A percentile compares a stretch with the other conserved stretches of the same genome.
These are phyloP conservation scores for Pseudomassariella vexata DNA, from an alignment of 2,329 filamentous ascomycete species.

Conservation along the genomic window DNA sequence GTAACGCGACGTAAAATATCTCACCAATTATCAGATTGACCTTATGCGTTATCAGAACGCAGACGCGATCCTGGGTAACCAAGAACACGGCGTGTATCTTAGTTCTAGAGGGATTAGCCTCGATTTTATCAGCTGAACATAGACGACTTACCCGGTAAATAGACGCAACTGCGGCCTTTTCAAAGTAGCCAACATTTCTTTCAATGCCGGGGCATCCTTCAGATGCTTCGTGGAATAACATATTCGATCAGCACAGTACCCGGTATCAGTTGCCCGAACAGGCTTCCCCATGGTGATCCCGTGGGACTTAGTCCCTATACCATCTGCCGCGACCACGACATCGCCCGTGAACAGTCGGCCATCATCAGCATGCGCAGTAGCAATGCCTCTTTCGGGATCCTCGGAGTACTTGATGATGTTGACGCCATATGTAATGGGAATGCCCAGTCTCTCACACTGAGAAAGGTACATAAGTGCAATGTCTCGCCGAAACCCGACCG, in stretches of 20 bases:
- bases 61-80: no score
- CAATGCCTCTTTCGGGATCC: slow-evolving; percentile 1
- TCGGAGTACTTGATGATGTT: slow-evolving; percentile 6
- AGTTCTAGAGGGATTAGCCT: no score
- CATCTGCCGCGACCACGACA: slow-evolving; percentile 23
- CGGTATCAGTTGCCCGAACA: slow-evolving; percentile 15
- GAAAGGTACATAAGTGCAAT: not conserved
- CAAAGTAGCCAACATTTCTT: not conserved
- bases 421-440: not conserved
- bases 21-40: no score
- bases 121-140: no score
- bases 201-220: not conserved
- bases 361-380: slow-evolving; percentile 9
- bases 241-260: slow-evolving; percentile 16
- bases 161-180: not conserved
- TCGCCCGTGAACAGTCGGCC: slow-evolving; percentile 15
- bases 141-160: not conserved
- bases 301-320: slow-evolving; percentile 20
- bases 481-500: not conserved
- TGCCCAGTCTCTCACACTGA: slow-evolving; percentile 1
- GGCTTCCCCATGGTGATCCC: slow-evolving; percentile 13
- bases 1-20: no score
- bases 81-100: no score
- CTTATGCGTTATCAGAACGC: no score
- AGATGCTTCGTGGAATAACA: slow-evolving; percentile 9